Base-by-base conservation (phyloP, 1,284 basidiomycete genomes). In the Coriolopsis trogii region DNA sequence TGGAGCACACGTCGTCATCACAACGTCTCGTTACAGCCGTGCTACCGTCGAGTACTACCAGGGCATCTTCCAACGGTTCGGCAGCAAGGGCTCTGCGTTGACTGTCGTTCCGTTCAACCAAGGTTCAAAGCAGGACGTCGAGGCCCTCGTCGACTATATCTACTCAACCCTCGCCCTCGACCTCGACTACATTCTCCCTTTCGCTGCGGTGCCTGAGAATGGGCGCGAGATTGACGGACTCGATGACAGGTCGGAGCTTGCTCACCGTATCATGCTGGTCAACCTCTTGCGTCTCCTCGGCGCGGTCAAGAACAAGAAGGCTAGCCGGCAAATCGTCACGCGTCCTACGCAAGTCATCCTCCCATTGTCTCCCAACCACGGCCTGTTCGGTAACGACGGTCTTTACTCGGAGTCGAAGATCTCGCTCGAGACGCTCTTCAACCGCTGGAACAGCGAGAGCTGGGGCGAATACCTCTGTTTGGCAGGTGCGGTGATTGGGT, bases 381-480 rank as follows among this genome's bases (percentile, higher is more conserved):
- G 96, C 63, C 79, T 96, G 41, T 98, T 99, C 71, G 96, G 96
- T 41, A 97, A 95, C 66, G 97, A 98, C 68, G 97, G 97, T 62
- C 78, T 99, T 43, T 99, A 99, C 73, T 95, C 95, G 6, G 96
- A 99, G 74, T 97, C 94, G 33, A 99, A 99, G 84, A 95, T 99
- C 61, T 94, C 95, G 23, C 80, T 99, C 55, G 96, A 98, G 76
- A 98, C 96, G 0, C 79, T 99, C 29, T 98, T 98, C 86, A 93
- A 97, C 73, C 87, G 96, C 49, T 98, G 96, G 96, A 86, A 78
- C 52, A 95, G 95, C n/a, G 95, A 98, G 72, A 94, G 93, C 68
- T 99, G 96, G 97, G 95, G 95, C 59, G 95, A 98, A 75, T 99
- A 99, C 72, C 82, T 99, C 41, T 98, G 95, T 74, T 84, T 99